Evolutionary conservation across 352 stramenopile species (phyloP), one percentile per base, ranked within the genome.

Genomic region (Pythium pyrilobum): DNA sequence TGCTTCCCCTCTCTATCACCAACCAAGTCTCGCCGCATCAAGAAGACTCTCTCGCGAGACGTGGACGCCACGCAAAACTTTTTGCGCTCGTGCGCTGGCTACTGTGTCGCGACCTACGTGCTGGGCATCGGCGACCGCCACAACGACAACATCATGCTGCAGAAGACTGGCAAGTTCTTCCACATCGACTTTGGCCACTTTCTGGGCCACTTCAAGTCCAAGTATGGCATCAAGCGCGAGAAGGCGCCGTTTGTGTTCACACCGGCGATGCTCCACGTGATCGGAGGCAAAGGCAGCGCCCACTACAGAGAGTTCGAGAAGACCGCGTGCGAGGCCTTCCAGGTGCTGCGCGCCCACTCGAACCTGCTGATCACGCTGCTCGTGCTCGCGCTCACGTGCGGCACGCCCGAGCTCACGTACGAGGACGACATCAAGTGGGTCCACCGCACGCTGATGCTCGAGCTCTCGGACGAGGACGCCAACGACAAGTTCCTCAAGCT

Each of bases 171-270:
- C 0, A 95, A 95, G 55, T 81, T 98, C 21, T 98, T 98, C 68
- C 95, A 98, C 79, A 98, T 98, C 46, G 95, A 98, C 50, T 98
- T 98, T 60, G 94, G 95, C 1, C 92, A 98, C 59, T 97, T 98
- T 46, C 64, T 98, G 24, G 92, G 92, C n/a, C 96, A 98, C 43
- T 98, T 97, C 67, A 98, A 98, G 67, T 87, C 70, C 21, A 97
- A 97, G 55, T 53, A 96, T 13, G 92, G 92, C 9, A 77, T 97
- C 36, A 96, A 96, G 59, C 72, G 91, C 7, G 92, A 98, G 59
- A 81, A 82, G 23, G 80, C 87, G 1, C 84, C 85, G 28, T 98
- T 98, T 51, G 77, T 97, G n/a, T 95, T 98, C 46, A 98, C 92
- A 0, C 81, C 81, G 3, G 80, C 83, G 12, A 97, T 97, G 83